These are phyloP conservation scores for Planoprotostelium fungivorum DNA, from an alignment of 78 protist genomes.

Conservation along the genomic window DNA sequence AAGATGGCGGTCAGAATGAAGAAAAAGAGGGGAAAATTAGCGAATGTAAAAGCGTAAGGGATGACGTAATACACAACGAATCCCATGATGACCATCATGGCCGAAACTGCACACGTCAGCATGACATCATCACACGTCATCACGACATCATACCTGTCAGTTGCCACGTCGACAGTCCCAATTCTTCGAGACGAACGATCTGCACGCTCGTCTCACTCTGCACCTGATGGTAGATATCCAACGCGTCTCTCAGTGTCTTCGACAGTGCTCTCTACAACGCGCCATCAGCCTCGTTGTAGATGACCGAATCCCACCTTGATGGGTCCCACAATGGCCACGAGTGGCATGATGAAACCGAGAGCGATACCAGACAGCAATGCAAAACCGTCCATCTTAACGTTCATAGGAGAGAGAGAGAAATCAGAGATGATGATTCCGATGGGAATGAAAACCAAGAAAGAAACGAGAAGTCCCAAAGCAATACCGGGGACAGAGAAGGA, in stretches of 20 bases:
- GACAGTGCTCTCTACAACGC: slow-evolving; percentile 53
- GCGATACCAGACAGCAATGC: slow-evolving; percentile 40
- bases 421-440: slow-evolving; percentile 46
- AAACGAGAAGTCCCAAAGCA: slow-evolving; percentile 39
- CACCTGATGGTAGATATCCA: slow-evolving; percentile 80
- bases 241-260: slow-evolving; percentile 72
- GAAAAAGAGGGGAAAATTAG: slow-evolving; percentile 56
- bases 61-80: slow-evolving; percentile 77
- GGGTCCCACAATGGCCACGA: slow-evolving; percentile 42
- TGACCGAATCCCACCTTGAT: slow-evolving; percentile 11
- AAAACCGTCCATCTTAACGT: slow-evolving; percentile 16
- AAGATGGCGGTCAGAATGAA: slow-evolving; percentile 56
- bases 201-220: slow-evolving; percentile 68
- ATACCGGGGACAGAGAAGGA: slow-evolving; percentile 81
- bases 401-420: slow-evolving; percentile 14
- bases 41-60: slow-evolving; percentile 71
- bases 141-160: neutral
- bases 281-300: neutral
- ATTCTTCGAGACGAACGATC: slow-evolving; percentile 55
- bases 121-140: neutral
- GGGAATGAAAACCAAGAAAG: slow-evolving; percentile 26
- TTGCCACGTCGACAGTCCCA: slow-evolving; percentile 56
- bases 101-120: slow-evolving; percentile 36
- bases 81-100: slow-evolving; percentile 58
- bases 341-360: slow-evolving; percentile 48